Base-by-base conservation (phyloP, 345 rosid species). In the Rhodamnia rubescens region DNA sequence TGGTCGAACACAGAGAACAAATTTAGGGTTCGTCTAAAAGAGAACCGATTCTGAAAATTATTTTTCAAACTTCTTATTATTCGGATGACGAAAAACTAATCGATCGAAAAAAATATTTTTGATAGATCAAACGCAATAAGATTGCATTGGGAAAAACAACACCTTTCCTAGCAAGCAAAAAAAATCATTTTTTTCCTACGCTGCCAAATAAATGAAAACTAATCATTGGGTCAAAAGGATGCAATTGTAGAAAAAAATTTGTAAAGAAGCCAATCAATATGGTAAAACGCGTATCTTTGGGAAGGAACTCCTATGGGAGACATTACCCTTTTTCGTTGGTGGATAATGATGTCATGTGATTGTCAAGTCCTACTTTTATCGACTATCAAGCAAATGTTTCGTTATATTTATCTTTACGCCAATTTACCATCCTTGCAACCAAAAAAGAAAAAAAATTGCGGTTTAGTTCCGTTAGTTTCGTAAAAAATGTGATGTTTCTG, bases 1-100 rank as follows among this genome's bases (percentile, higher is more conserved):
- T 15, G 74, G 74, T 64, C 2, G 44, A 8, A 21, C 20, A 16
- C 22, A n/a, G n/a, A n/a, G n/a, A n/a, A n/a, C n/a, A n/a, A 40
- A 5, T 40, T 40, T 40, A 40, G 5, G 3, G 5, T 5, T 40
- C 5, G 5, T 40, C 5, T 40, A 5, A 40, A 5, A 40, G 5
- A 40, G 5, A 3, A 40, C 3, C 5, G 42, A 3, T 2, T 2
- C 42, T 40, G 3, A n/a, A n/a, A n/a, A n/a, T n/a, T n/a, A n/a
- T n/a, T n/a, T n/a, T n/a, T n/a, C n/a, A n/a, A n/a, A n/a, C n/a
- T n/a, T n/a, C n/a, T n/a, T n/a, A n/a, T n/a, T n/a, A n/a, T n/a
- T n/a, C n/a, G n/a, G n/a, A n/a, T n/a, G n/a, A n/a, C n/a, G n/a
- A n/a, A n/a, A n/a, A n/a, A n/a, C n/a, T n/a, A 18, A 14, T 61